phyloP scores from a whole-genome alignment of 345 rosid genomes.

The Eucalyptus regnans region DNA sequence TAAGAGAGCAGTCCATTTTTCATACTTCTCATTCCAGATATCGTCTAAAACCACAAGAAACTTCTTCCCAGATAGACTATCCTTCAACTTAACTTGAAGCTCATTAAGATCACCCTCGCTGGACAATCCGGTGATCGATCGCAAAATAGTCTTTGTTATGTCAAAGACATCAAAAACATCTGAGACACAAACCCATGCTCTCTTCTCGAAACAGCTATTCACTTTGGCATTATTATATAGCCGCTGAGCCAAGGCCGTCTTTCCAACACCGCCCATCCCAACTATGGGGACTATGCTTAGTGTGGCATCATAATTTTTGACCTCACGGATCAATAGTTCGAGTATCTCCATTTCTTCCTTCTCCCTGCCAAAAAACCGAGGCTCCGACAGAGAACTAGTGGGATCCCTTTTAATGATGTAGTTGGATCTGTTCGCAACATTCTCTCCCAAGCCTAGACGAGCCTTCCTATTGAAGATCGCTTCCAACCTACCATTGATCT shows the following conservation, averaged over 20 bases:
- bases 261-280: background rate
- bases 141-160: background rate
- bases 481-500: no score
- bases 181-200: background rate
- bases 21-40: rapidly evolving
- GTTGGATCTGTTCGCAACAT: no score
- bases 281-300: background rate
- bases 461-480: no score
- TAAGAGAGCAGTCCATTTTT: background rate
- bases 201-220: rapidly evolving
- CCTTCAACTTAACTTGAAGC: no score
- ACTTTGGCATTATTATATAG: background rate
- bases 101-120: rapidly evolving
- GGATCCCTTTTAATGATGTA: no score
- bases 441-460: no score
- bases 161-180: background rate
- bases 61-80: no score
- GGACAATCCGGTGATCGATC: rapidly evolving
- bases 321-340: background rate
- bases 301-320: rapidly evolving
- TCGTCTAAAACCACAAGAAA: no score
- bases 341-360: background rate
- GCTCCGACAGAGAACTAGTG: no score
- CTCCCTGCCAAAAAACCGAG: background rate
- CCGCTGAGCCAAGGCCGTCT: background rate